Conservation (phyloP, 805 yeast genomes). For the Candida quercuum region DNA sequence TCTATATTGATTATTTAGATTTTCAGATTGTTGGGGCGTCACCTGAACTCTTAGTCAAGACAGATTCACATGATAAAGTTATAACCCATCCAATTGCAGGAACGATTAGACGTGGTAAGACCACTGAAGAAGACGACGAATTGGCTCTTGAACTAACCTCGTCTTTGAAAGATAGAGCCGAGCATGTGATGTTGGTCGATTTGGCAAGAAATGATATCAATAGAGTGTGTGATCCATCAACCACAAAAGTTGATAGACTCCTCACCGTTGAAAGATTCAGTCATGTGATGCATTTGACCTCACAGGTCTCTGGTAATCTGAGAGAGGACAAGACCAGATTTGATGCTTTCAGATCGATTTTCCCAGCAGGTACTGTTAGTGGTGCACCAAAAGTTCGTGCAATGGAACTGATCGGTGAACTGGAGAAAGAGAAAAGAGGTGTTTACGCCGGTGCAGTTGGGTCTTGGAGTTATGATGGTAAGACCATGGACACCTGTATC, state of each 20-base stretch:
- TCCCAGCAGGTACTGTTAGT: slow-evolving; percentile 98
- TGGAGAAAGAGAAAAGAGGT: slow-evolving; percentile 90
- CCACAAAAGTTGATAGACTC: slow-evolving; percentile 83
- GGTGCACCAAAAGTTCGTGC: slow-evolving; percentile 98
- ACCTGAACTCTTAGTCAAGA: slow-evolving; percentile 87
- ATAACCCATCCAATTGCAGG: slow-evolving; percentile 99
- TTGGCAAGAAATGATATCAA: slow-evolving; percentile 95
- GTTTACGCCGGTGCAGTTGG: slow-evolving; percentile 99
- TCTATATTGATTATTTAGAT: slow-evolving; percentile 85
- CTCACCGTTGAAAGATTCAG: slow-evolving; percentile 89
- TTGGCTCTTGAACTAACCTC: slow-evolving; percentile 69
- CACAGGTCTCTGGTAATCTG: slow-evolving; percentile 89
- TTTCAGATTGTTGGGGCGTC: slow-evolving; percentile 97
- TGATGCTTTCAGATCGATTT: slow-evolving; percentile 95
- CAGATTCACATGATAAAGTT: slow-evolving; percentile 65
- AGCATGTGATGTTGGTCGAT: slow-evolving; percentile 98
- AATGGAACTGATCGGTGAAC: slow-evolving; percentile 87
- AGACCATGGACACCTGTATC: slow-evolving; percentile 94
- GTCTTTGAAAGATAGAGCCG: slow-evolving; percentile 90
- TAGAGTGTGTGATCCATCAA: slow-evolving; percentile 82
- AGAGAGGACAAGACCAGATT: slow-evolving; percentile 82
- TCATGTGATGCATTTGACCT: slow-evolving; percentile 94
- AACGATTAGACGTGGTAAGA: slow-evolving; percentile 84
- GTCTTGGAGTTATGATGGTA: slow-evolving; percentile 94
- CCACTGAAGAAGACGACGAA: slow-evolving; percentile 85